Conservation (phyloP, 164 flowering plant genomes). For the Nymphaea colorata region DNA sequence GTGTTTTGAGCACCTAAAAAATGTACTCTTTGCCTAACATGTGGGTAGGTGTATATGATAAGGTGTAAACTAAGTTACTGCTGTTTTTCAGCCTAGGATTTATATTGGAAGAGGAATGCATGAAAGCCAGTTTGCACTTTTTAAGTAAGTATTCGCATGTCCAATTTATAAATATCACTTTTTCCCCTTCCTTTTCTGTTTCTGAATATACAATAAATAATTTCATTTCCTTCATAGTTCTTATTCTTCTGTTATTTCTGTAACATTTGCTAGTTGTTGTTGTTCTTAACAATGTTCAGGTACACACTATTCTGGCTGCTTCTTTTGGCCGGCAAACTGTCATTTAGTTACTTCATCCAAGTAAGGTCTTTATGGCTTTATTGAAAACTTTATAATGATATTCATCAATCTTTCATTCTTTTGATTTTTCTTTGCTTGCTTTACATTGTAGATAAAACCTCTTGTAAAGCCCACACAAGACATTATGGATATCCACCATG, state of each 20-base stretch:
- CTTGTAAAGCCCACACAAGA: conserved; percentile 78
- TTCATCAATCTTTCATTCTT: background rate
- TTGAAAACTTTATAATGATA: conserved; percentile 3
- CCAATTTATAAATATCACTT: too few relatives aligned
- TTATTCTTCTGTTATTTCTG: background rate
- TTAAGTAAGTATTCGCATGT: conserved; percentile 51
- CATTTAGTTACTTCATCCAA: conserved; percentile 81
- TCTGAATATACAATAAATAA: too few relatives aligned
- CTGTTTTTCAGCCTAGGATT: conserved; percentile 59
- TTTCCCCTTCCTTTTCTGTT: too few relatives aligned
- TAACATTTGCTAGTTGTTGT: conserved; percentile 70
- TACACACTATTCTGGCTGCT: conserved; percentile 70
- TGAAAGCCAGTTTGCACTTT: conserved; percentile 82
- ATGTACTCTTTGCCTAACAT: too few relatives aligned
- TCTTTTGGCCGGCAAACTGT: conserved; percentile 51
- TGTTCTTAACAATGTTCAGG: conserved; percentile 51
- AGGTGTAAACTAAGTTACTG: too few relatives aligned
- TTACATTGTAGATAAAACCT: conserved; percentile 55
- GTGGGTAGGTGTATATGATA: too few relatives aligned
- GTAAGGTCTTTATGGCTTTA: conserved; percentile 37
- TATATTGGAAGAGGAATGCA: conserved; percentile 99
- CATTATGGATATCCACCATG: conserved; percentile 53
- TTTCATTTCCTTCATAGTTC: background rate
- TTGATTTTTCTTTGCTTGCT: background rate
- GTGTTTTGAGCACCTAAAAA: too few relatives aligned